Percentiles rank a stretch among this genome's conserved stretches.
These are phyloP conservation scores for Jaapia argillacea DNA, from an alignment of 768 basidiomycete genomes.

Conservation along the genomic window DNA sequence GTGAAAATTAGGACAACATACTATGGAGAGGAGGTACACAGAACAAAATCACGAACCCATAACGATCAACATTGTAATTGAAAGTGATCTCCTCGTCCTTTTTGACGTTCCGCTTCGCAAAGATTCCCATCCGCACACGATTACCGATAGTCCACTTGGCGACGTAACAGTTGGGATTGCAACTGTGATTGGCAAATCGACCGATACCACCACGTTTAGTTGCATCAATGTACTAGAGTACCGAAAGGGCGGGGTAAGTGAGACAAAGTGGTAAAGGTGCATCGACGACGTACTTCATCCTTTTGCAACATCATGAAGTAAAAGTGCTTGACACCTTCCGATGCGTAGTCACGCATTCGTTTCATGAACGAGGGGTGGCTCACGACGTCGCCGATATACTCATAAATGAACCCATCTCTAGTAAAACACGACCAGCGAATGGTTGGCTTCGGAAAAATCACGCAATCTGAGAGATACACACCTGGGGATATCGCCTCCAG, in stretches of 20 bases:
- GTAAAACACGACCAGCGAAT: neutral
- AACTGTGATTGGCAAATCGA: conserved; percentile 96
- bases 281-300: conserved; percentile 86
- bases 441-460: conserved; percentile 2
- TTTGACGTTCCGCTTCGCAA: conserved; percentile 73
- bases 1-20: neutral
- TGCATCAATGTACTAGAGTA: conserved; percentile 97
- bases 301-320: conserved; percentile 99
- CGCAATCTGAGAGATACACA: conserved; percentile 24
- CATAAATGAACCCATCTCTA: conserved; percentile 81
- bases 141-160: conserved; percentile 94
- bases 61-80: conserved; percentile 99
- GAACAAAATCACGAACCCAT: conserved; percentile 58
- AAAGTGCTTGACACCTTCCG: conserved; percentile 91
- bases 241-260: neutral
- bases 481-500: conserved; percentile 56
- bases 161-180: conserved; percentile 95
- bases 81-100: conserved; percentile 90
- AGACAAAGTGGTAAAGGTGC: neutral
- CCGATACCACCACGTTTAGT: conserved; percentile 96
- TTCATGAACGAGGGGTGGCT: conserved; percentile 79
- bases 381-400: conserved; percentile 97
- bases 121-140: conserved; percentile 94
- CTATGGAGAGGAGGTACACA: neutral
- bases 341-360: conserved; percentile 89